These are phyloP conservation scores for Purpureocillium takamizusanense DNA, from an alignment of 2,329 filamentous ascomycete species.

Conservation along the genomic window DNA sequence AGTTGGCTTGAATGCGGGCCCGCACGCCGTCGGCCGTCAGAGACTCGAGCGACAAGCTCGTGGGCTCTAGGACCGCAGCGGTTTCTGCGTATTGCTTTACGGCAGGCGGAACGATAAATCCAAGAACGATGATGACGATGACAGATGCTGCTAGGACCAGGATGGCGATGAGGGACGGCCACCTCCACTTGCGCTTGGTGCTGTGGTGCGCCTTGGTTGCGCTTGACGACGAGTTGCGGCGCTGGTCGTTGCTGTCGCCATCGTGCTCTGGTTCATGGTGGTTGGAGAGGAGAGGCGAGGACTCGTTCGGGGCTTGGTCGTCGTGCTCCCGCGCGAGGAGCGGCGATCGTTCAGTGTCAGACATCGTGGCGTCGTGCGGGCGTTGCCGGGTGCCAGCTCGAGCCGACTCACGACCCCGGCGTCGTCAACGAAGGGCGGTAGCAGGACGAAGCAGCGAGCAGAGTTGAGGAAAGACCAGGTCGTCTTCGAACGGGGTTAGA, in stretches of 20 bases:
- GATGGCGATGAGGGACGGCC: slow-evolving; percentile 74
- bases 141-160: slow-evolving; percentile 52
- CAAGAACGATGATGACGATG: slow-evolving; percentile 63
- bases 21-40: slow-evolving; percentile 71
- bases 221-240: slow-evolving; percentile 15
- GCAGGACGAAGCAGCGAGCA: not conserved
- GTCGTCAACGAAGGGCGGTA: not conserved
- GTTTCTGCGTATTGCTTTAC: slow-evolving; percentile 82
- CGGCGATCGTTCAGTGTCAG: slow-evolving; percentile 34
- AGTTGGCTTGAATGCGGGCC: slow-evolving; percentile 72
- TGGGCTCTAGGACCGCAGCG: slow-evolving; percentile 73
- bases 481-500: no score
- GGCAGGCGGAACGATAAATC: slow-evolving; percentile 71
- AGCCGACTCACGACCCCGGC: not conserved
- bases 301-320: slow-evolving; percentile 26
- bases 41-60: slow-evolving; percentile 74
- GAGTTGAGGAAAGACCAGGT: no score
- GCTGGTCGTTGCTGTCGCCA: slow-evolving; percentile 25
- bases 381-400: not conserved
- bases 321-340: slow-evolving; percentile 28
- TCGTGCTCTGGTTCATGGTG: slow-evolving; percentile 5
- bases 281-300: slow-evolving; percentile 41
- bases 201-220: slow-evolving; percentile 15
- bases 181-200: slow-evolving; percentile 31
- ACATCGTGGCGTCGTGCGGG: slow-evolving; percentile 23